phyloP scores from a whole-genome alignment of 2,329 filamentous ascomycete genomes.

The Aotearoamyces nothofagi region DNA sequence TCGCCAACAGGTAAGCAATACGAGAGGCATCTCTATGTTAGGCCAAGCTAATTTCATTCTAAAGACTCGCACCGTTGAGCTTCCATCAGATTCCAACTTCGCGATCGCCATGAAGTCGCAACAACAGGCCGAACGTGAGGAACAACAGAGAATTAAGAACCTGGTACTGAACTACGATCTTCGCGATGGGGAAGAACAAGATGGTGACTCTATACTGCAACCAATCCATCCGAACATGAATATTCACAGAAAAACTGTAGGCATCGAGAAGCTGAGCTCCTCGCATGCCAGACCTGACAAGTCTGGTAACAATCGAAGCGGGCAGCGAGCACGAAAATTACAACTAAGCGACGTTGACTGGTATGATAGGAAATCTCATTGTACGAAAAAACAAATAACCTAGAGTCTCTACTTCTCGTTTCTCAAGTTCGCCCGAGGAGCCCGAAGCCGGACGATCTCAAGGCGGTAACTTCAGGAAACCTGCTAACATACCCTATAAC shows the following conservation, averaged over 20 bases:
- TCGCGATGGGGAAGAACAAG: conserved; percentile 63
- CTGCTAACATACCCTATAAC: neutral
- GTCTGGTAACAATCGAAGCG: conserved; percentile 31
- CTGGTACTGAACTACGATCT: conserved; percentile 94
- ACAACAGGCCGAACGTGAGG: conserved; percentile 86
- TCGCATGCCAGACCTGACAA: conserved; percentile 19
- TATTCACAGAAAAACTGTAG: conserved; percentile 39
- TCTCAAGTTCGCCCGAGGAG: neutral
- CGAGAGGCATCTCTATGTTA: neutral
- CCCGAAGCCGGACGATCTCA: neutral
- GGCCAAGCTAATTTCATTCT: neutral
- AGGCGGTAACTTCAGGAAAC: neutral
- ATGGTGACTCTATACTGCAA: conserved; percentile 45
- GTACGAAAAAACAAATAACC: neutral
- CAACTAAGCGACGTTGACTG: conserved; percentile 97
- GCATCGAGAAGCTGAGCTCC: conserved; percentile 35
- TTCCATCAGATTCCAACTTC: conserved; percentile 84
- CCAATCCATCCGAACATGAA: conserved; percentile 30
- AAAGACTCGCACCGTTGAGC: conserved; percentile 78
- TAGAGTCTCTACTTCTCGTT: neutral
- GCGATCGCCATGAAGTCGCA: conserved; percentile 93
- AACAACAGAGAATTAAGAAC: conserved; percentile 97
- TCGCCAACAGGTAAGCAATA: conserved; percentile 60
- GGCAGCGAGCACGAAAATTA: conserved; percentile 75
- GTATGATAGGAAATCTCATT: conserved; percentile 36